These are phyloP conservation scores for Exobasidium rhododendri DNA, from an alignment of 1,284 basidiomycete genomes.

Conservation along the genomic window DNA sequence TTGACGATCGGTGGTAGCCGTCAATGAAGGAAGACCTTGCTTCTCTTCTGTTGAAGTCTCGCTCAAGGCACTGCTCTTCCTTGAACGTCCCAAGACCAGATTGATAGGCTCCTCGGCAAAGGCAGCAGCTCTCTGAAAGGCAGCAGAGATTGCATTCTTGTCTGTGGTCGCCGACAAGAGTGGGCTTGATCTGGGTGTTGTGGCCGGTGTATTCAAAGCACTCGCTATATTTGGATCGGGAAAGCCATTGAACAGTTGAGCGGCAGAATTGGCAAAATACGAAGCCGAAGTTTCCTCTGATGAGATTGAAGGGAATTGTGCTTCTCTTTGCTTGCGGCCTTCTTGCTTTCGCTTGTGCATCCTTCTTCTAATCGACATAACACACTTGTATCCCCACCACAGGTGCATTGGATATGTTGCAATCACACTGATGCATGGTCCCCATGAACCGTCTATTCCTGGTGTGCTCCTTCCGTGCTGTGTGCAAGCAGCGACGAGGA, in stretches of 20 bases:
- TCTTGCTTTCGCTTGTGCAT: conserved; percentile 45
- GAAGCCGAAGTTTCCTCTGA: conserved; percentile 22
- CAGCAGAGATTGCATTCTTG: conserved; percentile 29
- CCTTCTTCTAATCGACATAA: conserved; percentile 43
- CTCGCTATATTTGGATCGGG: conserved; percentile 37
- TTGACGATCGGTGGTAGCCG: conserved; percentile 27
- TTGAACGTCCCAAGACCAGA: conserved; percentile 25
- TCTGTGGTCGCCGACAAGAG: conserved; percentile 27
- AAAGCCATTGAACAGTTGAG: conserved; percentile 42
- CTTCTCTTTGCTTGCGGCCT: conserved; percentile 25
- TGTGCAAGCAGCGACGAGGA: conserved; percentile 34
- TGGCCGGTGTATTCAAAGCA: conserved; percentile 47
- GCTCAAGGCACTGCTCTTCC: not conserved
- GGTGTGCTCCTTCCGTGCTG: conserved; percentile 35
- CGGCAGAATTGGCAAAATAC: conserved; percentile 29
- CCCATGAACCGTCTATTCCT: conserved; percentile 33
- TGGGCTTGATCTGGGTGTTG: conserved; percentile 36
- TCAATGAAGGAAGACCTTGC: conserved; percentile 17
- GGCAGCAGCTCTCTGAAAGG: conserved; percentile 36
- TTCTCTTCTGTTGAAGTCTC: not conserved
- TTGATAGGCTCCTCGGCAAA: conserved; percentile 31
- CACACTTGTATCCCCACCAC: conserved; percentile 53
- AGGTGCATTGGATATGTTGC: conserved; percentile 52
- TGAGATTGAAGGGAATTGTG: conserved; percentile 15
- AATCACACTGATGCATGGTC: conserved; percentile 31